Conservation (phyloP, 2,329 filamentous ascomycete genomes). For the Ascochyta pisi region DNA sequence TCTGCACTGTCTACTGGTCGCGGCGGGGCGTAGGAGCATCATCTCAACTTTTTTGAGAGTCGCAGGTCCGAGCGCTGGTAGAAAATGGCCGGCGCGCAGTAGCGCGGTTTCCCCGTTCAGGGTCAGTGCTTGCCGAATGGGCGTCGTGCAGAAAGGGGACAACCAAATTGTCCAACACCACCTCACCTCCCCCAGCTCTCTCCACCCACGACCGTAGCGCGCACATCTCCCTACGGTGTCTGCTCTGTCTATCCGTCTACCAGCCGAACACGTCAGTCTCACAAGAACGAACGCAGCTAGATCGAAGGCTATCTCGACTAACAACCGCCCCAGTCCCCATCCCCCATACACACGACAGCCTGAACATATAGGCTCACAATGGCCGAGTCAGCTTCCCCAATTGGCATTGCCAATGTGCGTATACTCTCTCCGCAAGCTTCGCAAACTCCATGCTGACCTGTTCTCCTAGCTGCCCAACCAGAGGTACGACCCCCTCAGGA, state of each 20-base stretch:
- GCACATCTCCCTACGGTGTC: slow-evolving; percentile 7
- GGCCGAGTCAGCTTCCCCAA: slow-evolving; percentile 70
- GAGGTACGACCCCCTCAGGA: slow-evolving; percentile 57
- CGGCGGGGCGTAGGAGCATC: slow-evolving; percentile 29
- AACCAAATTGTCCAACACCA: slow-evolving; percentile 44
- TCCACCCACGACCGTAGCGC: slow-evolving; percentile 12
- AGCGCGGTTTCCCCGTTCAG: slow-evolving; percentile 46
- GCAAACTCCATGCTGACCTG: slow-evolving; percentile 41
- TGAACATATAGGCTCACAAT: slow-evolving; percentile 51
- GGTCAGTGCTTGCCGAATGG: slow-evolving; percentile 49
- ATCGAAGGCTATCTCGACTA: slow-evolving; percentile 17
- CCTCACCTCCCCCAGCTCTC: slow-evolving; percentile 16
- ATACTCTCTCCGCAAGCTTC: slow-evolving; percentile 9
- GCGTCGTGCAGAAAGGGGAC: slow-evolving; percentile 50
- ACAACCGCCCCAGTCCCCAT: slow-evolving; percentile 25
- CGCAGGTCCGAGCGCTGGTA: slow-evolving; percentile 31
- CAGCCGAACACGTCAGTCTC: slow-evolving; percentile 11
- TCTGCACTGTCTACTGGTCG: slow-evolving; percentile 21
- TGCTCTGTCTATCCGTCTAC: neutral
- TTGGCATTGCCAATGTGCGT: slow-evolving; percentile 77
- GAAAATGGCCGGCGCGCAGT: slow-evolving; percentile 28
- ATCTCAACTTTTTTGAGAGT: slow-evolving; percentile 48
- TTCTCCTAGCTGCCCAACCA: slow-evolving; percentile 69
- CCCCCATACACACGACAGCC: slow-evolving; percentile 26
- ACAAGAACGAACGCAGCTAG: neutral